Conservation (phyloP, 2,329 filamentous ascomycete genomes). For the Calonectria multiphialidica region DNA sequence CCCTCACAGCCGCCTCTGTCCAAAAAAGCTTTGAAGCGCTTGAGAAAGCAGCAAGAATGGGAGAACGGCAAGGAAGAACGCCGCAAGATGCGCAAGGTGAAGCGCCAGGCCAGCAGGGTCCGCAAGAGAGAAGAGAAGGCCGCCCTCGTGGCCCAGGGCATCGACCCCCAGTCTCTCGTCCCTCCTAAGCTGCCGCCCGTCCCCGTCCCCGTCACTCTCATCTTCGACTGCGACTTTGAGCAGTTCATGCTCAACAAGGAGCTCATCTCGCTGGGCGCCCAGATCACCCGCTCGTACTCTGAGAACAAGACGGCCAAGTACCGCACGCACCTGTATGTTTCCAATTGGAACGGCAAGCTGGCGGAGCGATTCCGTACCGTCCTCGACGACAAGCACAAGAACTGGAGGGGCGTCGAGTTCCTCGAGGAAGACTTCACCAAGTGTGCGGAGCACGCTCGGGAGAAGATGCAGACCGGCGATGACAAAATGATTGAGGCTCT, state of each 20-base stretch:
- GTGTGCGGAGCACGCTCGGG: conserved; percentile 74
- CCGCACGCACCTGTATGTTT: conserved; percentile 79
- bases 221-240: conserved; percentile 95
- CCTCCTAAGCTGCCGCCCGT: conserved; percentile 54
- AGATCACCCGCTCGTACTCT: conserved; percentile 90
- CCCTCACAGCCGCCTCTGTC: conserved; percentile 64
- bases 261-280: conserved; percentile 82
- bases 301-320: conserved; percentile 81
- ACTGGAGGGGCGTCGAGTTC: conserved; percentile 85
- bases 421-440: conserved; percentile 79
- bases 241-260: conserved; percentile 90
- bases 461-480: conserved; percentile 71
- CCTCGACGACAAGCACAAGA: conserved; percentile 76
- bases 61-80: conserved; percentile 76
- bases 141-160: conserved; percentile 61
- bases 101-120: conserved; percentile 60
- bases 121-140: conserved; percentile 64
- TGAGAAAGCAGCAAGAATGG: conserved; percentile 79
- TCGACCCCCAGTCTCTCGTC: conserved; percentile 52
- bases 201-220: conserved; percentile 80
- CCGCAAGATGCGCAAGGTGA: conserved; percentile 66
- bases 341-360: conserved; percentile 81
- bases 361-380: conserved; percentile 84
- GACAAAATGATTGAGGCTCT: conserved; percentile 73
- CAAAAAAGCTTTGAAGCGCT: conserved; percentile 88